These are phyloP conservation scores for Tremella fuciformis DNA, from an alignment of 768 basidiomycete genomes.

Conservation along the genomic window DNA sequence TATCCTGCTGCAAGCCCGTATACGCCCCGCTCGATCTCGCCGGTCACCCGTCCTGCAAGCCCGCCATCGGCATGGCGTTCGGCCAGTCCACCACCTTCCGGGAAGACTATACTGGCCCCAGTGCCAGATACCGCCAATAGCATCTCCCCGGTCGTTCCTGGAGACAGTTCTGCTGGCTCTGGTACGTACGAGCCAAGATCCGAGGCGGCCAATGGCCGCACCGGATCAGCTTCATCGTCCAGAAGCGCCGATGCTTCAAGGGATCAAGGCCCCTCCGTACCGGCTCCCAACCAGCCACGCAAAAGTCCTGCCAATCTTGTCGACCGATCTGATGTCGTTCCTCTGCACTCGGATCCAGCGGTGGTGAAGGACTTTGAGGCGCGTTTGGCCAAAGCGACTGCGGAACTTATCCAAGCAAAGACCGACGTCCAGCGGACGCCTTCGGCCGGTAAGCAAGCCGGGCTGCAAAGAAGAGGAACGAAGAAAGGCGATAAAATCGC, in stretches of 20 bases:
- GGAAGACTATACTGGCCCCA: not conserved
- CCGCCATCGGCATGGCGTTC: constrained; percentile 2
- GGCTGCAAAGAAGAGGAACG: constrained; percentile 31
- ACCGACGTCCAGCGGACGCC: constrained; percentile 40
- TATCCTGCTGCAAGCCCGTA: not conserved
- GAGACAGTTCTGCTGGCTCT: not conserved
- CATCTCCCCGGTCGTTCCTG: not conserved
- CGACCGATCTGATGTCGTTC: not conserved
- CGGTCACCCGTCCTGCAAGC: not conserved
- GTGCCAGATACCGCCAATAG: not conserved
- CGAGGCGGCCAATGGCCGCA: not conserved
- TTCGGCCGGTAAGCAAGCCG: constrained; percentile 14
- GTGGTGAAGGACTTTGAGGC: constrained; percentile 39
- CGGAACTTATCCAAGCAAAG: constrained; percentile 37
- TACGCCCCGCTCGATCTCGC: not conserved
- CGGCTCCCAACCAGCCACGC: constrained; percentile 8
- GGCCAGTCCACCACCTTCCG: not conserved
- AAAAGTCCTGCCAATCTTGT: not conserved
- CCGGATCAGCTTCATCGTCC: constrained; percentile 13
- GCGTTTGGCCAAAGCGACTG: constrained; percentile 42
- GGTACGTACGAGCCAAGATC: not conserved
- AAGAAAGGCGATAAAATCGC: constrained; percentile 31
- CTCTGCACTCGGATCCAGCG: constrained; percentile 18
- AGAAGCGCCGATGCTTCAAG: not conserved
- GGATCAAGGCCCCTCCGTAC: constrained; percentile 12